These are phyloP conservation scores for Leptographium lundbergii DNA, from an alignment of 2,329 filamentous ascomycete genomes.

Conservation along the genomic window DNA sequence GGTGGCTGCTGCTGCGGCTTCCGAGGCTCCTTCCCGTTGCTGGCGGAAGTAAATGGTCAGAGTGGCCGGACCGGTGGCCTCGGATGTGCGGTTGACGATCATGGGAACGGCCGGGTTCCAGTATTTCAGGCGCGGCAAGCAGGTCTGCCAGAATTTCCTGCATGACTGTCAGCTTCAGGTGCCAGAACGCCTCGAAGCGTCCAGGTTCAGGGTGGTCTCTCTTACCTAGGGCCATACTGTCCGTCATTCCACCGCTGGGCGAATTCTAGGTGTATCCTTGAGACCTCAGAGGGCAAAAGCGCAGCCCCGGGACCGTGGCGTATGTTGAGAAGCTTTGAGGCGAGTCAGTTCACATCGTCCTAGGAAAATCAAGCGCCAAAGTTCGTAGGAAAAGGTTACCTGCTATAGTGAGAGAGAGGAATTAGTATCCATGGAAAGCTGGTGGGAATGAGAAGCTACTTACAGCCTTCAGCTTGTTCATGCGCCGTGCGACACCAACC, in stretches of 20 bases:
- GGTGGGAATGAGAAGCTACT: conserved; percentile 20
- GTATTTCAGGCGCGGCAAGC: conserved; percentile 80
- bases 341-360: neutral
- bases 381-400: conserved; percentile 19
- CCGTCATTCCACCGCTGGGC: conserved; percentile 47
- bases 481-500: conserved; percentile 46
- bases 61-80: conserved; percentile 42
- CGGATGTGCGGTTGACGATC: conserved; percentile 57
- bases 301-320: conserved; percentile 74
- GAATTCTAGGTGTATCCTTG: conserved; percentile 65
- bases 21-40: conserved; percentile 4
- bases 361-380: conserved; percentile 1
- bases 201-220: conserved; percentile 21
- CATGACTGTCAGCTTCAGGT: neutral
- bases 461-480: conserved; percentile 63
- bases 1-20: conserved; percentile 3
- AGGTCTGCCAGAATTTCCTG: conserved; percentile 81
- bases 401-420: conserved; percentile 20
- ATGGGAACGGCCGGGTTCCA: conserved; percentile 82
- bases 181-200: no score
- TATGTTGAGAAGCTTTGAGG: conserved; percentile 53
- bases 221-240: conserved; percentile 60
- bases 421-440: neutral
- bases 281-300: conserved; percentile 62
- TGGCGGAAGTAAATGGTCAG: conserved; percentile 53